phyloP scores from a whole-genome alignment of 805 yeast genomes.

The Diddensiella transvaalensis region DNA sequence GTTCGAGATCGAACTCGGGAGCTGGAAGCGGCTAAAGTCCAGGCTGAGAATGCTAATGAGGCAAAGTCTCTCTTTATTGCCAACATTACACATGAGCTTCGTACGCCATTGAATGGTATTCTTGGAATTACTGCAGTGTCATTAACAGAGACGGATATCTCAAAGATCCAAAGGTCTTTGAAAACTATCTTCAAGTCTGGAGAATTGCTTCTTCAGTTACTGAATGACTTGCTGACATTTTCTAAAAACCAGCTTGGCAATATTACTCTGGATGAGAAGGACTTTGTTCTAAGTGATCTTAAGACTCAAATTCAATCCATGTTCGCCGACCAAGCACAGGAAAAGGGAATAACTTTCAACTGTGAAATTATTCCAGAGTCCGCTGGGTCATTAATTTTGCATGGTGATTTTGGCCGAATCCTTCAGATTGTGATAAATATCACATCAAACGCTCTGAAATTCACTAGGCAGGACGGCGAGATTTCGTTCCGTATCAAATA shows the following conservation, averaged over 20 bases:
- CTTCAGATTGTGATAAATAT: conserved; percentile 87
- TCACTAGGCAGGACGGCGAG: conserved; percentile 62
- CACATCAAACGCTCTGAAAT: conserved; percentile 85
- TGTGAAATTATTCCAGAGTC: conserved; percentile 55
- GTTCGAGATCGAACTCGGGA: conserved; percentile 84
- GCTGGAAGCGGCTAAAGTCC: conserved; percentile 50
- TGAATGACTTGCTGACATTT: conserved; percentile 85
- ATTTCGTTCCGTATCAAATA: conserved; percentile 21
- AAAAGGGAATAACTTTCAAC: conserved; percentile 66
- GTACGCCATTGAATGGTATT: conserved; percentile 94
- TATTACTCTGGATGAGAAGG: conserved; percentile 75
- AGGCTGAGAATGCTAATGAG: conserved; percentile 72
- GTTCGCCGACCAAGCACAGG: conserved; percentile 50
- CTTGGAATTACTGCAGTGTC: conserved; percentile 94
- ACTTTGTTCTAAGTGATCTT: conserved; percentile 71
- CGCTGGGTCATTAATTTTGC: conserved; percentile 54
- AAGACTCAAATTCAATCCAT: conserved; percentile 77
- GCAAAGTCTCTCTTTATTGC: conserved; percentile 93
- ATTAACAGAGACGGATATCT: conserved; percentile 71
- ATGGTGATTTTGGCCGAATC: conserved; percentile 85
- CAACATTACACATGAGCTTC: conserved; percentile 87
- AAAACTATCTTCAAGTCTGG: conserved; percentile 85
- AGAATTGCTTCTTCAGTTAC: conserved; percentile 77
- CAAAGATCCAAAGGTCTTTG: conserved; percentile 64
- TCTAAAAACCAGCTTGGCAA: conserved; percentile 82